Evolutionary conservation across 2,329 filamentous ascomycete genomes (phyloP).

Genomic region (Chrysoporthe austroafricana): DNA sequence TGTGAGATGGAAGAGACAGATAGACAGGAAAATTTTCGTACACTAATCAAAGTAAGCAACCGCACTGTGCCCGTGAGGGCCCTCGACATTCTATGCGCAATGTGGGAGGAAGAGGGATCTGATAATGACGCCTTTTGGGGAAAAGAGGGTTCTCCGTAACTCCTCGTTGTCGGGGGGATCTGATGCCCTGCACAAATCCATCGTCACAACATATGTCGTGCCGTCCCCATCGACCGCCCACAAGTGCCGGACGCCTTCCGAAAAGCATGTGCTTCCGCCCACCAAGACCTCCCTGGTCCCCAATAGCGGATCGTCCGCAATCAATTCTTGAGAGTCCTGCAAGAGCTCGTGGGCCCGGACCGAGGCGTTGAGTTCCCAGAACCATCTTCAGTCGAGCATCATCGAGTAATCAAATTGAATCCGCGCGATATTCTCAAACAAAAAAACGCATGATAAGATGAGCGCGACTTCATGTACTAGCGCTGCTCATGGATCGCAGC

Average conservation of each 20-base stretch:
- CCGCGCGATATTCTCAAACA: conserved; percentile 14
- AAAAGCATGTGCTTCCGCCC: conserved; percentile 19
- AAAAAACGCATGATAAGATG: neutral
- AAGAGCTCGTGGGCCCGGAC: conserved; percentile 4
- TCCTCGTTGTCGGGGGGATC: conserved; percentile 23
- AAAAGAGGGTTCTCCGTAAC: conserved; percentile 7
- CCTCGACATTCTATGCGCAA: conserved; percentile 28
- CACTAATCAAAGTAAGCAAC: conserved; percentile 19
- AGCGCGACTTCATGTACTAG: conserved; percentile 25
- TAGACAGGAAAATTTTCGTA: conserved; percentile 20
- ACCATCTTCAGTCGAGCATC: conserved; percentile 15
- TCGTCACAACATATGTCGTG: conserved; percentile 16
- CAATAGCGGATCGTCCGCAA: conserved; percentile 15
- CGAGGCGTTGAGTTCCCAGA: conserved; percentile 7
- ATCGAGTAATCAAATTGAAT: conserved; percentile 11
- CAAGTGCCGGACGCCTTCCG: conserved; percentile 25
- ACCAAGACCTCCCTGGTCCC: conserved; percentile 16
- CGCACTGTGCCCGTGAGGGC: conserved; percentile 27
- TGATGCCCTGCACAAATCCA: conserved; percentile 22
- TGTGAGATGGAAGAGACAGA: conserved; percentile 9
- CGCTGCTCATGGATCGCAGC: conserved; percentile 12
- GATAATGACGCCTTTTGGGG: conserved; percentile 22
- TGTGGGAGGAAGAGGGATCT: conserved; percentile 21
- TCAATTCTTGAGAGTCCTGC: conserved; percentile 12
- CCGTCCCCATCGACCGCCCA: conserved; percentile 19